Conservation (phyloP, 371 early-diverging fungal species). For the Amoeboaphelidium protococcarum region DNA sequence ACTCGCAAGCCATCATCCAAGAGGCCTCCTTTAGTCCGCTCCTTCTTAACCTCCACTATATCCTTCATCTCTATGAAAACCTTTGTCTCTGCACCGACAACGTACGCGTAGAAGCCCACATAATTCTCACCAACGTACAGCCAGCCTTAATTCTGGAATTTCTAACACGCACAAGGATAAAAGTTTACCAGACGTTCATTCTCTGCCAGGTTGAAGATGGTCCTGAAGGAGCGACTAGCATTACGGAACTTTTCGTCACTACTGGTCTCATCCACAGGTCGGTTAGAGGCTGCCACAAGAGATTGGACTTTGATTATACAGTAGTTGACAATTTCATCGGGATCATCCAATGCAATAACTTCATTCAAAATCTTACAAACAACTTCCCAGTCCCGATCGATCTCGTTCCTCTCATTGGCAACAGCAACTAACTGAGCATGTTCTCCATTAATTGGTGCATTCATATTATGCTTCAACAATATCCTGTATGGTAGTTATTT, state of each 20-base stretch:
- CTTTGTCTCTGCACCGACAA: slow-evolving; percentile 75
- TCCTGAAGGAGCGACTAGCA: slow-evolving; percentile 67
- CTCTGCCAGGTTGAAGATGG: slow-evolving; percentile 37
- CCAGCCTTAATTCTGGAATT: slow-evolving; percentile 84
- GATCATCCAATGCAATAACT: slow-evolving; percentile 39
- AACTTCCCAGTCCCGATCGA: too few species aligned
- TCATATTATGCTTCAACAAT: slow-evolving; percentile 33
- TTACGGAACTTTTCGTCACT: slow-evolving; percentile 56
- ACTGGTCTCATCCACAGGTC: slow-evolving; percentile 42
- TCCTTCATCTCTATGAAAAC: slow-evolving; percentile 1
- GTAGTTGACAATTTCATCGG: slow-evolving; percentile 47
- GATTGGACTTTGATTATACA: slow-evolving; percentile 67
- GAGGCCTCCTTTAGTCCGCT: slow-evolving; percentile 61
- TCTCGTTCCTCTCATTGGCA: slow-evolving; percentile 26
- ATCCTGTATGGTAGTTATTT: slow-evolving; percentile 79
- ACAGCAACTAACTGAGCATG: slow-evolving; percentile 6
- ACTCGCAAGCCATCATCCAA: slow-evolving; percentile 66
- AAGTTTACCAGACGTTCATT: slow-evolving; percentile 68
- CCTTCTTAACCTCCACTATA: slow-evolving; percentile 36
- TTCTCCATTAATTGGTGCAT: slow-evolving; percentile 12
- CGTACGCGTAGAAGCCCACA: slow-evolving; percentile 74
- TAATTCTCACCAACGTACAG: slow-evolving; percentile 77
- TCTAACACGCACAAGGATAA: slow-evolving; percentile 67
- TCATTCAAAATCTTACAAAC: slow-evolving; percentile 62
- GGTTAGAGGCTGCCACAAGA: slow-evolving; percentile 28